These are phyloP conservation scores for Linum tenue DNA, from an alignment of 345 rosid species.

Conservation along the genomic window DNA sequence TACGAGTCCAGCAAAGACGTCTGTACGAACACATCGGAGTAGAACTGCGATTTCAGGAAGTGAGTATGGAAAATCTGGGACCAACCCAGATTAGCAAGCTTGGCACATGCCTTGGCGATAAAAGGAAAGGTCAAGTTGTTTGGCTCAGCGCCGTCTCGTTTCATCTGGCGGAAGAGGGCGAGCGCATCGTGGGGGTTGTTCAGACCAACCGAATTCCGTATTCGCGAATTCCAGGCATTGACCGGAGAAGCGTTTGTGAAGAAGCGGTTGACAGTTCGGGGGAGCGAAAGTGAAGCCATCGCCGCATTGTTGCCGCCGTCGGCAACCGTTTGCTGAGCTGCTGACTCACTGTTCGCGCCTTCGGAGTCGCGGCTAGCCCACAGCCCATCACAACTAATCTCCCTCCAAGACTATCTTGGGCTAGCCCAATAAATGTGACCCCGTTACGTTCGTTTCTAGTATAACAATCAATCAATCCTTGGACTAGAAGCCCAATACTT, in stretches of 20 bases:
- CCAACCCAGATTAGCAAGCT: slow-evolving; percentile 18
- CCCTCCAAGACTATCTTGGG: no score
- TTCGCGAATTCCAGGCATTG: slow-evolving; percentile 31
- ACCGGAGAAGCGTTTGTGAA: slow-evolving; percentile 12
- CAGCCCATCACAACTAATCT: no score
- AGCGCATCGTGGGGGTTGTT: slow-evolving; percentile 30
- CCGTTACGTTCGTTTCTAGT: no score
- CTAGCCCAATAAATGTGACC: no score
- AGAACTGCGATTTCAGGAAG: slow-evolving; percentile 37
- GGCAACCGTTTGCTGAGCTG: no score
- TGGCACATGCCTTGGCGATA: slow-evolving; percentile 55
- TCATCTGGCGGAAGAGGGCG: slow-evolving; percentile 38
- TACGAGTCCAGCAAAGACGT: slow-evolving; percentile 44
- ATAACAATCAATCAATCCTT: no score
- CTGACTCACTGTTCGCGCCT: no score
- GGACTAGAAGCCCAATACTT: no score
- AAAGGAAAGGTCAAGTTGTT: slow-evolving; percentile 52
- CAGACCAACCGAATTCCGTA: slow-evolving; percentile 37
- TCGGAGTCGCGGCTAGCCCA: no score
- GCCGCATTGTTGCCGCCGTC: no score
- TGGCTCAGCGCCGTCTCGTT: slow-evolving; percentile 33
- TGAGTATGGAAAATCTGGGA: slow-evolving; percentile 37
- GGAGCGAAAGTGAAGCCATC: slow-evolving; percentile 23
- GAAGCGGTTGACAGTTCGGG: slow-evolving; percentile 11
- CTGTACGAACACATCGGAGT: slow-evolving; percentile 34